Evolutionary conservation across 805 yeast genomes (phyloP).

Genomic region (Metschnikowia peoriensis): DNA sequence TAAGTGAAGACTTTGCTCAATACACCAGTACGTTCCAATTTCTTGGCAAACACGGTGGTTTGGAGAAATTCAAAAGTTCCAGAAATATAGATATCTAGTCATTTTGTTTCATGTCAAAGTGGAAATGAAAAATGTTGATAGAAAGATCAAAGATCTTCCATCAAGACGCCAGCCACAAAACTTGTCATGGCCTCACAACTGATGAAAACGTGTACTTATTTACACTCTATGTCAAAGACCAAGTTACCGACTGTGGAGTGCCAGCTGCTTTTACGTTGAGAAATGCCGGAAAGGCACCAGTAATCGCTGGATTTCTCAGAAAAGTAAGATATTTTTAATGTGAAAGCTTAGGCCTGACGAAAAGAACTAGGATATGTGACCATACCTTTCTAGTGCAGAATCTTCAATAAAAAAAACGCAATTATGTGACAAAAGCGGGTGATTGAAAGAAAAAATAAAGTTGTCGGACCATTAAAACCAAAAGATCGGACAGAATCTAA

Average conservation of each 20-base stretch:
- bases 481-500: too few species aligned
- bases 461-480: too few species aligned
- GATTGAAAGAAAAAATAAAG: too few species aligned
- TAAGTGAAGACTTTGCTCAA: neutral
- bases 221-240: neutral
- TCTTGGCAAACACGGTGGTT: neutral
- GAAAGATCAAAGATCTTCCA: neutral
- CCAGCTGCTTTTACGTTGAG: neutral
- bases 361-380: too few species aligned
- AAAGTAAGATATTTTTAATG: neutral
- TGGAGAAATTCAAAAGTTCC: neutral
- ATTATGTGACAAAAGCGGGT: too few species aligned
- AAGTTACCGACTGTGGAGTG: neutral
- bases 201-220: neutral
- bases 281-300: neutral
- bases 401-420: too few species aligned
- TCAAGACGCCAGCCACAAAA: neutral
- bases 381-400: too few species aligned
- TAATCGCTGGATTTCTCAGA: neutral
- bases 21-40: neutral
- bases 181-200: neutral
- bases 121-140: neutral
- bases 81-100: neutral
- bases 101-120: neutral
- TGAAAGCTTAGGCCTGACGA: too few species aligned